A percentile compares a stretch with the other conserved stretches of the same genome.
These are phyloP conservation scores for Penicillium sp. DNA, from an alignment of 2,329 filamentous ascomycete species.

Conservation along the genomic window DNA sequence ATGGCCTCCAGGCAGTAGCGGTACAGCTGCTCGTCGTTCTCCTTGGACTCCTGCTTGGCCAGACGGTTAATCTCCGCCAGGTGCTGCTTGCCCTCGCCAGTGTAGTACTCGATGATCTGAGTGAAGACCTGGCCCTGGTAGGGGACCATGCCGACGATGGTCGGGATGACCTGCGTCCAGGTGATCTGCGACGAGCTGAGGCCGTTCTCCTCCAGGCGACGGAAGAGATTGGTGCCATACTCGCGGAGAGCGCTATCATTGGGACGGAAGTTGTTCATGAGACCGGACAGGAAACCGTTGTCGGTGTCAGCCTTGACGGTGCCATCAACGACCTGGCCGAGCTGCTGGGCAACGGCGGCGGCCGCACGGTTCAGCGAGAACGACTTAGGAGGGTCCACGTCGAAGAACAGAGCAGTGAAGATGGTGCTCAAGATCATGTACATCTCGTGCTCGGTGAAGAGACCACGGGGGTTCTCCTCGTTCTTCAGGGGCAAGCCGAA, in stretches of 20 bases:
- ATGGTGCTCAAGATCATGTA: constrained; percentile 59
- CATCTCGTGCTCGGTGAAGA: constrained; percentile 54
- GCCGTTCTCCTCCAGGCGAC: constrained; percentile 58
- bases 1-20: constrained; percentile 68
- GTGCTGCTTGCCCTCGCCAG: constrained; percentile 52
- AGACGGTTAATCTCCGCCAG: constrained; percentile 57
- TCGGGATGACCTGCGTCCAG: constrained; percentile 64
- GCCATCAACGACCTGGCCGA: constrained; percentile 58
- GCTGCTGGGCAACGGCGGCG: constrained; percentile 51
- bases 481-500: constrained; percentile 54
- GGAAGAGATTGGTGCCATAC: constrained; percentile 62
- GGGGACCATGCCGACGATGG: constrained; percentile 60
- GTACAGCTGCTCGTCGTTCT: constrained; percentile 58
- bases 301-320: constrained; percentile 58
- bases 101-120: constrained; percentile 67
- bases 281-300: constrained; percentile 51
- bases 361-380: constrained; percentile 59
- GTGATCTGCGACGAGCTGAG: constrained; percentile 61
- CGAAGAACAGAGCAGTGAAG: constrained; percentile 60
- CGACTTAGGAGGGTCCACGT: constrained; percentile 60
- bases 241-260: constrained; percentile 54
- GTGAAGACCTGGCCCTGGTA: constrained; percentile 68
- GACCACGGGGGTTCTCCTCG: constrained; percentile 45
- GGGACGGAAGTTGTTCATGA: constrained; percentile 45
- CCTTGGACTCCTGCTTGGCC: constrained; percentile 50